Evolutionary conservation across 495 filamentous ascomycete species (phyloP).

Genomic region (Hypoxylon intermedium): DNA sequence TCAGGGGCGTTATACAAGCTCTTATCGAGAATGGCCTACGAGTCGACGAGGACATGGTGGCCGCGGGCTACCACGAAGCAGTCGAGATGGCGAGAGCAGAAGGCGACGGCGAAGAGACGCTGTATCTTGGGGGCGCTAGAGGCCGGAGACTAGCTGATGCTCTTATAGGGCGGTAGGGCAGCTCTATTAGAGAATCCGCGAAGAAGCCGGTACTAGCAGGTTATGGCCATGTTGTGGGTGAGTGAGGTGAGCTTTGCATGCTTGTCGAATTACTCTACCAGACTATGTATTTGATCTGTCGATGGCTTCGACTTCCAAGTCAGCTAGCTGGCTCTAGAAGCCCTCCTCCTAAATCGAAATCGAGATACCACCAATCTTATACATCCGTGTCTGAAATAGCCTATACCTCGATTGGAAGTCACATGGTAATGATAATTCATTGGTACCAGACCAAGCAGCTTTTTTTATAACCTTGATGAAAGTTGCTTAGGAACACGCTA

Average conservation of each 20-base stretch:
- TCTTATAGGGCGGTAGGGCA: slow-evolving; percentile 52
- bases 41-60: slow-evolving; percentile 93
- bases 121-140: slow-evolving; percentile 76
- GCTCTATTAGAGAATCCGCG: not conserved
- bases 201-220: not conserved
- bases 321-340: not conserved
- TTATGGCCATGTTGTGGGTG: no score
- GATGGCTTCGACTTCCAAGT: no score
- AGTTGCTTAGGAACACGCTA: no score
- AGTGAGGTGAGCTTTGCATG: not conserved
- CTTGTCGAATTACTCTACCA: not conserved
- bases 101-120: slow-evolving; percentile 55
- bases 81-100: slow-evolving; percentile 71
- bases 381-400: no score
- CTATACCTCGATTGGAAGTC: no score
- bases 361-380: slow-evolving; percentile 3
- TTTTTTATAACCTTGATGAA: no score
- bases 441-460: no score
- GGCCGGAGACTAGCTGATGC: slow-evolving; percentile 70
- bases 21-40: slow-evolving; percentile 80
- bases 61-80: slow-evolving; percentile 78
- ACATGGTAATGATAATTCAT: no score
- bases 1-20: slow-evolving; percentile 78
- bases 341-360: not conserved
- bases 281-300: not conserved